Base-by-base conservation (phyloP, 2,329 filamentous ascomycete genomes). In the Xylariaceae sp. region DNA sequence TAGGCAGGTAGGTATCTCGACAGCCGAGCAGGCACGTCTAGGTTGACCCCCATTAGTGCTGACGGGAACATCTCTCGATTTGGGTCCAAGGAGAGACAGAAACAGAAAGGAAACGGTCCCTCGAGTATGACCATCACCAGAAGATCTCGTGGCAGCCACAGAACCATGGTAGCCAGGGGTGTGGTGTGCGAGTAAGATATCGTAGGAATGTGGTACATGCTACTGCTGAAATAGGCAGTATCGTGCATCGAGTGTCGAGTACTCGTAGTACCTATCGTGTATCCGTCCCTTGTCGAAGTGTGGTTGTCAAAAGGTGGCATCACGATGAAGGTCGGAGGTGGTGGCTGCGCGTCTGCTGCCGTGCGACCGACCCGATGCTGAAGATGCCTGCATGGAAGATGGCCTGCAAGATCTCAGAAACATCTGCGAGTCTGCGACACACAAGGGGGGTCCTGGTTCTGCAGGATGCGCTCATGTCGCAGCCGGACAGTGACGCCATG, bases 271-370 rank as follows among this genome's bases (percentile, higher is more conserved):
- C 4, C 4, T 30, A 30, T 30, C 23, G 23, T 30, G 23, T 30
- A 30, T 30, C 23, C 23, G 23, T 5, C 4, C 23, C 23, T 4
- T 30, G 23, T 30, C 23, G 23, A 30, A 4, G 23, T 30, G 23
- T 30, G 23, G 23, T 30, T 30, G 23, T 30, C 23, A 30, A 30
- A 13, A 42, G 37, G 11, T 42, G 37, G 37, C 37, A 42, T 42
- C 37, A 42, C 11, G 37, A 8, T 42, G 4, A 42, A 11, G 45
- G 13, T 8, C 35, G 49, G 4, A 11, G 17, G 34, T 35, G 54
- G 60, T 62, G 58, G 62, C 59, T 59, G 57, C 62, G 63, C 58
- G 55, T 42, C 42, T 13, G 37, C 37, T 42, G 37, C 9, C 53
- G 58, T 60, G 51, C 56, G 62, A 62, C 54, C 48, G 15, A 64